These are phyloP conservation scores for Physaria fendleri DNA, from an alignment of 345 rosid genomes.

Conservation along the genomic window DNA sequence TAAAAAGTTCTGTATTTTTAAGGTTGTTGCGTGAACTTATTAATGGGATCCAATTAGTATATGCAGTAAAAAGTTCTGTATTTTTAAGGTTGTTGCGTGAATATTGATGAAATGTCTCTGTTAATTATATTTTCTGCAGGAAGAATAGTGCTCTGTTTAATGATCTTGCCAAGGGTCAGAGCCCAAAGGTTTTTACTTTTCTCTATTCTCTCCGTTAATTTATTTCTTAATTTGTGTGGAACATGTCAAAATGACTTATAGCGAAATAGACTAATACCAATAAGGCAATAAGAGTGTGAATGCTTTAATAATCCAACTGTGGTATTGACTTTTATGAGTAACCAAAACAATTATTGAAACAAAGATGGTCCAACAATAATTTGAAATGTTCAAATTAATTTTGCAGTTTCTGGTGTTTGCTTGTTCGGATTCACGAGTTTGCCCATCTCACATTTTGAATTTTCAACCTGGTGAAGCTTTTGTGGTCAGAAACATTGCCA, in stretches of 20 bases:
- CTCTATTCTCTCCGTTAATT: not conserved
- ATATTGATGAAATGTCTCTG: not conserved
- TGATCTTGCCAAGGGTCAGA: conserved; percentile 66
- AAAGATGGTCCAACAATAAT: too few species aligned
- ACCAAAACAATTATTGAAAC: not conserved
- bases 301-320: not conserved
- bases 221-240: not conserved
- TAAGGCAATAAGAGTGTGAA: conserved; percentile 3
- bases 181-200: conserved; percentile 64
- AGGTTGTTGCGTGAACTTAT: not conserved
- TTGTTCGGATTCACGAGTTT: conserved; percentile 92
- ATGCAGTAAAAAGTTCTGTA: not conserved
- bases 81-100: not conserved
- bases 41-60: not conserved
- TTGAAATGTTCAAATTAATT: not conserved
- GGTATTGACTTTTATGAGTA: conserved; percentile 20
- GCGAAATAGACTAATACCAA: not conserved
- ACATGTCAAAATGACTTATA: not conserved
- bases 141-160: conserved; percentile 55
- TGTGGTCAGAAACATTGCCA: conserved; percentile 80
- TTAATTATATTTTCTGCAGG: conserved; percentile 34
- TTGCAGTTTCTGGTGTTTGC: conserved; percentile 89
- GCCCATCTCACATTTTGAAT: conserved; percentile 83
- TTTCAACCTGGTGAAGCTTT: conserved; percentile 96
- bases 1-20: not conserved